phyloP scores from a whole-genome alignment of 2,329 filamentous ascomycete species.

The Zasmidium citrigriseum region DNA sequence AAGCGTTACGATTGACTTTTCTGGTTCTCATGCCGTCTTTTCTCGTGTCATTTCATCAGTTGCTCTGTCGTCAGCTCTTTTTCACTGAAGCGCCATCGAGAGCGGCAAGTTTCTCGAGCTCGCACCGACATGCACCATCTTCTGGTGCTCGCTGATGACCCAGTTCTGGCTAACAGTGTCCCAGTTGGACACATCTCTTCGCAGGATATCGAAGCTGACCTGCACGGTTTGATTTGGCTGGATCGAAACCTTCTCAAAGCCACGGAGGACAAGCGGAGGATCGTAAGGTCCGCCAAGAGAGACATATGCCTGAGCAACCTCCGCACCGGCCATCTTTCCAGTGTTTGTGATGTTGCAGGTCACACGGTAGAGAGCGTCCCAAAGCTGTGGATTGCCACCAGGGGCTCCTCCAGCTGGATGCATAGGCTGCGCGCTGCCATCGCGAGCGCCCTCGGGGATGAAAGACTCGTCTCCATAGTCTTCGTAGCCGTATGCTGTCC shows the following conservation, averaged over 20 bases:
- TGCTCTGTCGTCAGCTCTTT: background rate
- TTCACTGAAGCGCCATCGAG: background rate
- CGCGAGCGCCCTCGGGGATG: constrained; percentile 55
- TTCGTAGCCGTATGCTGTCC: constrained; percentile 58
- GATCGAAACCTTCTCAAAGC: constrained; percentile 42
- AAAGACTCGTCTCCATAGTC: constrained; percentile 66
- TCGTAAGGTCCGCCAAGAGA: constrained; percentile 39
- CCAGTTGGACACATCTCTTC: constrained; percentile 26
- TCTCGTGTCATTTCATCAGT: background rate
- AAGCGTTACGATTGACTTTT: too few relatives aligned
- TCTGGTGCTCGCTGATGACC: constrained; percentile 23
- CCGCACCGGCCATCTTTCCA: constrained; percentile 54
- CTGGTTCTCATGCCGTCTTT: too few relatives aligned
- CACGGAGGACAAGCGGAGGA: constrained; percentile 51
- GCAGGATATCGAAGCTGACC: constrained; percentile 21
- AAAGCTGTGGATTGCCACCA: constrained; percentile 57
- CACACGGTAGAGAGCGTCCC: constrained; percentile 60
- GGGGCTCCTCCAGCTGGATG: constrained; percentile 70
- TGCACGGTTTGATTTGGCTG: constrained; percentile 21
- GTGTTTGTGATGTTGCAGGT: constrained; percentile 63
- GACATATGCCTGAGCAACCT: constrained; percentile 58
- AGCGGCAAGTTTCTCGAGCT: constrained; percentile 27
- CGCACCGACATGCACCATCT: constrained; percentile 33
- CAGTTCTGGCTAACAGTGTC: constrained; percentile 49
- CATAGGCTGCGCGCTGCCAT: constrained; percentile 39